Base-by-base conservation (phyloP, 495 filamentous ascomycete genomes). In the Penicillium soppii region DNA sequence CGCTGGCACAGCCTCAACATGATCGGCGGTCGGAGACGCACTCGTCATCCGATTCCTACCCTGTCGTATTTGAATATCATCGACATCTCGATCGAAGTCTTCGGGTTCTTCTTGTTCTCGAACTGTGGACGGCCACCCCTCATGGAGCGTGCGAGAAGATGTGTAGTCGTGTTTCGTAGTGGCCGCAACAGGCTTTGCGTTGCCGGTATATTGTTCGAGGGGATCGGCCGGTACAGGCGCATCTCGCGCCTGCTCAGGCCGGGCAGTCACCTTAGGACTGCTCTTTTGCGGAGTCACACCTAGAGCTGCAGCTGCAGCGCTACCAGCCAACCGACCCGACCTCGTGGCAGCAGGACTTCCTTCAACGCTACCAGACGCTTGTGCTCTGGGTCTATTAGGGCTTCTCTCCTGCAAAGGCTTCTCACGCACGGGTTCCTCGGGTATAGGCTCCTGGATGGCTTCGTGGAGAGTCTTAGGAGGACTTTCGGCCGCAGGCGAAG, bases 111-210 rank as follows among this genome's bases (percentile, higher is more conserved):
- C 66, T 54, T 85, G 82, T 61, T 87, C 85, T n/a, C 68, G 71
- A 4, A 87, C 81, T 10, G 81, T 72, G 1, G 84, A 84, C 2
- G 85, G 81, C 53, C 84, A 80, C 57, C 83, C 84, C 13, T 62
- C 71, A 32, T 63, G 58, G 27, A 43, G 39, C n/a, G 50, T 44
- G 25, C 58, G 58, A 2, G 68, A 54, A 4, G 63, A 53, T 8
- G 46, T 38, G 26, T 54, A 51, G 23, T 52, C 49, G 7, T 25
- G 37, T 8, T 46, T 42, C 4, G 50, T n/a, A 22, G 9, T 47
- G 23, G 45, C 17, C 20, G 37, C n/a, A 19, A 12, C 19, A 29
- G 51, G 41, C 12, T 22, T 17, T 20, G 41, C 13, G 19, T 47
- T 39, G 43, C 43, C 41, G 5, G 32, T 22, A 22, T 33, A 19